phyloP scores from a whole-genome alignment of 31 red algal species.

The Asparagopsis taxiformis region DNA sequence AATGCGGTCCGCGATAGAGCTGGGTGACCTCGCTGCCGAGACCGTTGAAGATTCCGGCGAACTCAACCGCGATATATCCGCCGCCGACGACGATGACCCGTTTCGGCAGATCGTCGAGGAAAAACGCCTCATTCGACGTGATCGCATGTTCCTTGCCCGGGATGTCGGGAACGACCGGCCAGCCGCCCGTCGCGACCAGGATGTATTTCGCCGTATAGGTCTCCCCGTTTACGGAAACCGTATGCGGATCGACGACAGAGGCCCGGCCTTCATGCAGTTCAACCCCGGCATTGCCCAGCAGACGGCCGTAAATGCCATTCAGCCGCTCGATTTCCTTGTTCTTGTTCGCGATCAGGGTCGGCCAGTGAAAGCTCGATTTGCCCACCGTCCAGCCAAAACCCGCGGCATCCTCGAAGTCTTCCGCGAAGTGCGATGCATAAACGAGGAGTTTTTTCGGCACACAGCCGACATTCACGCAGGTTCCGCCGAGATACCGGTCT shows the following conservation, averaged over 20 bases:
- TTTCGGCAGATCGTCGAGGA: constrained; percentile 38
- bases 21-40: constrained; percentile 62
- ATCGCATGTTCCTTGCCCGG: constrained; percentile 54
- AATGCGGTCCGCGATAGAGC: constrained; percentile 59
- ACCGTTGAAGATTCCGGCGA: constrained; percentile 75
- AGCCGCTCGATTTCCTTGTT: constrained; percentile 71
- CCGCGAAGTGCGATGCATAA: constrained; percentile 63
- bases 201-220: constrained; percentile 37
- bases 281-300: constrained; percentile 57
- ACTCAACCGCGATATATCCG: constrained; percentile 87
- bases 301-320: constrained; percentile 59
- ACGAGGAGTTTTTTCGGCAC: constrained; percentile 79
- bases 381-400: constrained; percentile 61
- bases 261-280: constrained; percentile 38
- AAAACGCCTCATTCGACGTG: constrained; percentile 65
- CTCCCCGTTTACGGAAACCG: constrained; percentile 22
- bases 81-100: constrained; percentile 61
- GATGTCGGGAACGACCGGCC: constrained; percentile 49
- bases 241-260: constrained; percentile 46
- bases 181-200: constrained; percentile 55
- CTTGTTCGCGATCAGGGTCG: constrained; percentile 50
- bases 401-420: constrained; percentile 57
- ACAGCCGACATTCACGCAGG: constrained; percentile 85
- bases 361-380: constrained; percentile 32
- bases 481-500: constrained; percentile 59